These are phyloP conservation scores for Brassica napus DNA, from an alignment of 345 rosid species.

Conservation along the genomic window Da-Ae NC_063440.1:18177501-18178000, in stretches of 20 bases:
- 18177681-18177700: slow-evolving; percentile 90
- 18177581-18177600: slow-evolving; percentile 84
- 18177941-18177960: slow-evolving; percentile 88
- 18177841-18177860: slow-evolving; percentile 86
- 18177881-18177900: slow-evolving; percentile 74
- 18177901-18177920: slow-evolving; percentile 83
- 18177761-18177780: slow-evolving; percentile 85
- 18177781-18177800: slow-evolving; percentile 96
- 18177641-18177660: slow-evolving; percentile 85
- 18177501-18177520: slow-evolving; percentile 69
- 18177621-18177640: slow-evolving; percentile 87
- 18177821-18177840: slow-evolving; percentile 88
- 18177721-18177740: slow-evolving; percentile 97
- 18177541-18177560: slow-evolving; percentile 89
- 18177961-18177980: slow-evolving; percentile 91
- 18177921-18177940: slow-evolving; percentile 83
- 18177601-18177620: slow-evolving; percentile 89
- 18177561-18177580: slow-evolving; percentile 80
- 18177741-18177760: slow-evolving; percentile 91
- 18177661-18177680: slow-evolving; percentile 86
- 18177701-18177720: slow-evolving; percentile 77
- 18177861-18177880: slow-evolving; percentile 81
- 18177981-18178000: slow-evolving; percentile 94
- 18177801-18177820: slow-evolving; percentile 77
- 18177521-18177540: slow-evolving; percentile 81